Evolutionary conservation across 2,329 filamentous ascomycete species (phyloP).

Genomic region (Exophiala spinifera): DNA sequence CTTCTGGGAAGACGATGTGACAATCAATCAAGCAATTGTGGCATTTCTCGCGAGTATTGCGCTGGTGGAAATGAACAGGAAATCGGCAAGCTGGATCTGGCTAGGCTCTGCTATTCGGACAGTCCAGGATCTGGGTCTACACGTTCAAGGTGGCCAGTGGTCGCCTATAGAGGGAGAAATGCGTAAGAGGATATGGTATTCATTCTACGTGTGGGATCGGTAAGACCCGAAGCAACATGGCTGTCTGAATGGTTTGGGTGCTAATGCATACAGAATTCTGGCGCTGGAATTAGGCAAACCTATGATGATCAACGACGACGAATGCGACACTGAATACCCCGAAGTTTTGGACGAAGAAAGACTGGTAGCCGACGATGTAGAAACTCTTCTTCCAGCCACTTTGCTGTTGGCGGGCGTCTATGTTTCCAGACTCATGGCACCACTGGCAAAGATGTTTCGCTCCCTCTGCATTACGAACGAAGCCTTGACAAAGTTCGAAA

Average conservation of each 20-base stretch:
- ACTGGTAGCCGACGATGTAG: constrained; percentile 22
- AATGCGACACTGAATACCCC: constrained; percentile 81
- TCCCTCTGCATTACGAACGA: constrained; percentile 63
- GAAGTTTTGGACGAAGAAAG: constrained; percentile 73
- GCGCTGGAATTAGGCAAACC: constrained; percentile 79
- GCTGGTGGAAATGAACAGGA: constrained; percentile 80
- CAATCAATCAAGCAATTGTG: constrained; percentile 70
- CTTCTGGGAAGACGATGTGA: constrained; percentile 75
- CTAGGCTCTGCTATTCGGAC: constrained; percentile 74
- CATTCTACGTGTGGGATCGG: constrained; percentile 86
- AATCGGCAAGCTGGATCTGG: constrained; percentile 82
- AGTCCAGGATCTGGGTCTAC: constrained; percentile 78
- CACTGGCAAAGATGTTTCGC: constrained; percentile 68
- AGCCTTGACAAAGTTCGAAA: constrained; percentile 74
- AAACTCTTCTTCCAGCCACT: constrained; percentile 56
- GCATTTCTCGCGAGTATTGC: constrained; percentile 73
- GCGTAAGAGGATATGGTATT: constrained; percentile 88
- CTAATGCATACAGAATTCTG: constrained; percentile 55
- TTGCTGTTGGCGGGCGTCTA: constrained; percentile 67
- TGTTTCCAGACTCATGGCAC: constrained; percentile 72
- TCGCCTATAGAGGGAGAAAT: constrained; percentile 77
- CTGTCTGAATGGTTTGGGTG: neutral
- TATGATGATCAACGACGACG: constrained; percentile 77
- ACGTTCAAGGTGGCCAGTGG: constrained; percentile 71
- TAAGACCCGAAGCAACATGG: constrained; percentile 36